Conservation (phyloP, 352 stramenopile species). For the Pythium apleroticum region DNA sequence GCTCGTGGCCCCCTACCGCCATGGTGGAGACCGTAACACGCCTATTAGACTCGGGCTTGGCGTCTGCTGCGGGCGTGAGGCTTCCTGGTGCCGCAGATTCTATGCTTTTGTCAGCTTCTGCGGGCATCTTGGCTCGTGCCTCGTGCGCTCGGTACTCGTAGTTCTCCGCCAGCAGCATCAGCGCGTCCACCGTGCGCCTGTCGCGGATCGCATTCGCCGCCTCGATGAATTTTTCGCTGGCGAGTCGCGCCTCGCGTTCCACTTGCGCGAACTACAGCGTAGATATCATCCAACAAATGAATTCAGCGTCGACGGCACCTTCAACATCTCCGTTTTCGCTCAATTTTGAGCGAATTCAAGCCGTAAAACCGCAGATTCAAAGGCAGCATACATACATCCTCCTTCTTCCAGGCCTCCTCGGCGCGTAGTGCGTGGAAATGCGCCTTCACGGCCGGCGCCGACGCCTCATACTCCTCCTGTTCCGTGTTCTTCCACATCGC, state of each 20-base stretch:
- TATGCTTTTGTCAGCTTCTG: conserved; percentile 11
- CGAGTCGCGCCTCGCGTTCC: conserved; percentile 68
- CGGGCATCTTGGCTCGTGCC: conserved; percentile 36
- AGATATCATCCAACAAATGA: background rate
- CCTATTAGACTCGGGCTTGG: background rate
- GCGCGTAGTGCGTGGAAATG: conserved; percentile 76
- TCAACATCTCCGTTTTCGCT: conserved; percentile 9
- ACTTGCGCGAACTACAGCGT: conserved; percentile 43
- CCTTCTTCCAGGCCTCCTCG: conserved; percentile 55
- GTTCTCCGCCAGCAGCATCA: conserved; percentile 72
- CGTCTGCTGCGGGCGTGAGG: background rate
- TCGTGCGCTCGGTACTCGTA: conserved; percentile 78
- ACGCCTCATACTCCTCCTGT: conserved; percentile 71
- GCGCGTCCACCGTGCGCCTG: conserved; percentile 67
- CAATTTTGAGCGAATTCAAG: background rate
- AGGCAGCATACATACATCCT: conserved; percentile 38
- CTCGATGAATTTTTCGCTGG: conserved; percentile 68
- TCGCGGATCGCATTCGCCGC: conserved; percentile 54
- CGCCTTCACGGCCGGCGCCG: conserved; percentile 71
- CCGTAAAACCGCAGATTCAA: background rate
- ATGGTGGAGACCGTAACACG: background rate
- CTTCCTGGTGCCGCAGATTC: background rate
- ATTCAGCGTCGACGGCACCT: background rate
- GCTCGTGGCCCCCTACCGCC: conserved; percentile 11
- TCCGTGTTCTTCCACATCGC: conserved; percentile 59